These are phyloP conservation scores for Tagetes patula DNA, from an alignment of 129 eudicot genomes.

Conservation along the genomic window DNA sequence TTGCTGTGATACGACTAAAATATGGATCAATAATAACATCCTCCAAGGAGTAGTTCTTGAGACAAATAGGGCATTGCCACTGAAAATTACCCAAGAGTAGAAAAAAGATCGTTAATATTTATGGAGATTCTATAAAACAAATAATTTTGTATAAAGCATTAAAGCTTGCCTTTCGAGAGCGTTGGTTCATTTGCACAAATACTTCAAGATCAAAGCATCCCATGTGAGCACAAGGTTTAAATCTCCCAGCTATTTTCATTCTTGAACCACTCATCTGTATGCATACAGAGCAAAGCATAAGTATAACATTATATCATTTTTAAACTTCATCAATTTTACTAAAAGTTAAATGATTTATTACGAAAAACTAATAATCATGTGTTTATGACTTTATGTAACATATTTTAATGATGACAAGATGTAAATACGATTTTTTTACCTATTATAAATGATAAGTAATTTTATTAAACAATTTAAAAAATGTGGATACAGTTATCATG, in stretches of 20 bases:
- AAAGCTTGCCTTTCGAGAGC: slow-evolving; percentile 88
- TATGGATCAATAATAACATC: slow-evolving; percentile 82
- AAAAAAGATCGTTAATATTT: neutral
- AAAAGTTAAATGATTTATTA: neutral
- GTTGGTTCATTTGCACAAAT: slow-evolving; percentile 87
- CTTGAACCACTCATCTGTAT: slow-evolving; percentile 97
- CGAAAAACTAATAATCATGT: neutral
- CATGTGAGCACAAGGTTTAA: slow-evolving; percentile 91
- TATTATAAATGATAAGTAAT: neutral
- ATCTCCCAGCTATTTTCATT: slow-evolving; percentile 97
- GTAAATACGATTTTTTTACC: too few relatives aligned
- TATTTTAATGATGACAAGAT: neutral
- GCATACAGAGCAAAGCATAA: slow-evolving; percentile 6
- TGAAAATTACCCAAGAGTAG: slow-evolving; percentile 42
- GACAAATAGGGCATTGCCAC: slow-evolving; percentile 99
- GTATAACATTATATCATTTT: neutral
- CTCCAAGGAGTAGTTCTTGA: slow-evolving; percentile 88
- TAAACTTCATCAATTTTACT: neutral
- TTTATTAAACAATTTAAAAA: neutral
- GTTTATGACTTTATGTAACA: neutral
- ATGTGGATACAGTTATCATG: neutral
- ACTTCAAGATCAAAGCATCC: slow-evolving; percentile 96
- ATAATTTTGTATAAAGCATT: slow-evolving; percentile 31
- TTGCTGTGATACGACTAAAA: slow-evolving; percentile 72
- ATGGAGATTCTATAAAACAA: neutral